Percentiles rank a stretch among this genome's conserved stretches.
Conservation (phyloP, 1,139 yeast genomes). For the Kodamaea alishanica region DNA sequence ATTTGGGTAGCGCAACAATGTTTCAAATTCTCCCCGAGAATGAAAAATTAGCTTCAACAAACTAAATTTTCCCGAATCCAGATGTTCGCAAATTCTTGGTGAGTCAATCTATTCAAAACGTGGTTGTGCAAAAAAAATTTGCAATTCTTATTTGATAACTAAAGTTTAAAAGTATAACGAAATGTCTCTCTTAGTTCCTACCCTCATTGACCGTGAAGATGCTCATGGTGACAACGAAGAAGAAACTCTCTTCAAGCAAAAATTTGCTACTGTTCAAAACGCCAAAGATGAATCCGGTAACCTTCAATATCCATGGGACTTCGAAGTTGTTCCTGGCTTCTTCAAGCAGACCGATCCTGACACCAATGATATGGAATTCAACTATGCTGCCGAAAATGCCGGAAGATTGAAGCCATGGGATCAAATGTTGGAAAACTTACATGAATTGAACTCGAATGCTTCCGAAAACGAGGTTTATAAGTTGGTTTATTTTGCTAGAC, state of each 20-base stretch:
- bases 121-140: background rate
- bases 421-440: slow-evolving; percentile 24
- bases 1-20: too few species aligned
- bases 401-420: slow-evolving; percentile 36
- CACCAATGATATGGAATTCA: slow-evolving; percentile 37
- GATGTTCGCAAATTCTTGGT: too few species aligned
- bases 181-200: slow-evolving; percentile 22
- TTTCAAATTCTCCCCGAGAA: too few species aligned
- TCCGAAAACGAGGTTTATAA: slow-evolving; percentile 30
- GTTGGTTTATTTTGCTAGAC: slow-evolving; percentile 41
- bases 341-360: slow-evolving; percentile 36
- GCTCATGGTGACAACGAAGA: slow-evolving; percentile 20
- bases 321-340: slow-evolving; percentile 34
- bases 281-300: slow-evolving; percentile 8
- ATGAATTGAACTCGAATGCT: slow-evolving; percentile 27
- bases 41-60: too few species aligned
- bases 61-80: too few species aligned
- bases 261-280: slow-evolving; percentile 8
- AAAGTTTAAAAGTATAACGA: background rate
- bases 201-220: slow-evolving; percentile 19
- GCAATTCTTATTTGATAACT: too few species aligned
- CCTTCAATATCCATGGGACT: slow-evolving; percentile 26
- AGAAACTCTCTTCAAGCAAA: slow-evolving; percentile 12
- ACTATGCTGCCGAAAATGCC: slow-evolving; percentile 37
- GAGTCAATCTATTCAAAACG: too few species aligned